Evolutionary conservation across 2,329 filamentous ascomycete species (phyloP), one percentile per base, ranked within the genome.

Genomic region (Penicillium sclerotiorum): DNA sequence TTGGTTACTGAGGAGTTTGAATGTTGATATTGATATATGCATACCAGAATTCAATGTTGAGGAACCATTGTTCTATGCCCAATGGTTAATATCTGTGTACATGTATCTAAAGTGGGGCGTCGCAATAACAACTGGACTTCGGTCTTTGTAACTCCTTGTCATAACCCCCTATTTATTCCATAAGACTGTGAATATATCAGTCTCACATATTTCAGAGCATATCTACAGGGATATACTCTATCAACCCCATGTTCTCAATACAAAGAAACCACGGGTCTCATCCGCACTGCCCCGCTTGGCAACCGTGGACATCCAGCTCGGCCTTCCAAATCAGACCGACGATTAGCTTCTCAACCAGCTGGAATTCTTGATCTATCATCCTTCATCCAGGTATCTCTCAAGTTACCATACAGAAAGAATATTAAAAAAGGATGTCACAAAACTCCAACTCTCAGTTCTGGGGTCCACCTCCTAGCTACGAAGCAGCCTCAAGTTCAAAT

Each of bases 231-330:
- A 28, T 7, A 28, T 28, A 28, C n/a, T n/a, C n/a, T n/a, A n/a
- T n/a, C n/a, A n/a, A n/a, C 12, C 35, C 35, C 18, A 22, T 5
- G 12, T 35, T 15, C 41, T 28, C n/a, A 25, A n/a, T 21, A 43
- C 11, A 43, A 37, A 37, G 28, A 40, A 41, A n/a, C 48, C 30
- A 41, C 18, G 48, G 45, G 13, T 47, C 22, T 30, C 18, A 27
- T 21, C 50, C 40, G 55, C 57, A 56, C 53, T 51, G 57, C 56
- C 56, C 49, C 56, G 45, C 58, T 61, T 61, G 58, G 57, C 57
- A 53, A 20, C 37, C 20, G 38, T 46, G 48, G 43, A 36, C 9
- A 21, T n/a, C 23, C 27, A 43, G 13, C 12, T 27, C 46, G 38
- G 44, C 39, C 39, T 49, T 43, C 45, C 20, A 38, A 47, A 18